Percentiles rank a stretch among this genome's conserved stretches.
phyloP scores from a whole-genome alignment of 805 yeast species.

The Schwanniomyces occidentalis region DNA sequence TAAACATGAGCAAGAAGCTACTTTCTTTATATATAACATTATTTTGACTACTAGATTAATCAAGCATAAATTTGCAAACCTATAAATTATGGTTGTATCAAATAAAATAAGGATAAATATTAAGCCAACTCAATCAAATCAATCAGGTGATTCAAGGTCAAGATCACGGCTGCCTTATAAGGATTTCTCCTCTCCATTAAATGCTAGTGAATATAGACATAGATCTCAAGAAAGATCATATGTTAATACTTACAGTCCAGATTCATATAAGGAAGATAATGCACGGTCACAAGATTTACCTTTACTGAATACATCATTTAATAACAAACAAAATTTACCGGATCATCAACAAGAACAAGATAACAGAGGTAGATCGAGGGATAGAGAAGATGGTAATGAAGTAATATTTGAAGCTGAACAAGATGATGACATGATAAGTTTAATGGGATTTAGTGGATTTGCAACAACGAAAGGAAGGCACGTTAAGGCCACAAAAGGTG shows the following conservation, averaged over 20 bases:
- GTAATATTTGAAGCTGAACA: constrained; percentile 14
- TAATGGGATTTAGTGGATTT: constrained; percentile 63
- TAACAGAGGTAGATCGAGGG: constrained; percentile 24
- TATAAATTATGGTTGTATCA: constrained; percentile 2
- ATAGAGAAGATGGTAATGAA: constrained; percentile 12
- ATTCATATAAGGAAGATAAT: constrained; percentile 14
- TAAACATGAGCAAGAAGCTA: too few species aligned
- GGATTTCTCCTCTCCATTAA: constrained; percentile 1
- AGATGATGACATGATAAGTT: constrained; percentile 33
- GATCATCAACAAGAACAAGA: constrained; percentile 16
- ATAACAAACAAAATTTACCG: constrained; percentile 12
- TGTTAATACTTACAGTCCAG: constrained; percentile 15
- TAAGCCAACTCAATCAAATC: not conserved
- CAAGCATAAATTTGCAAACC: too few species aligned
- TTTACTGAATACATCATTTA: constrained; percentile 17
- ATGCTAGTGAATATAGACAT: constrained; percentile 12
- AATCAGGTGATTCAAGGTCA: constrained; percentile 9
- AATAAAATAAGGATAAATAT: constrained; percentile 7
- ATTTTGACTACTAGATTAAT: too few species aligned
- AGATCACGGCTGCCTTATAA: constrained; percentile 22
- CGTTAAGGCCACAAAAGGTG: constrained; percentile 51
- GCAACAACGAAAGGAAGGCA: constrained; percentile 57
- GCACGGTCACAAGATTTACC: constrained; percentile 17
- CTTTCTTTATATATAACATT: too few species aligned
- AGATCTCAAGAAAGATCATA: constrained; percentile 17